A percentile compares a stretch with the other conserved stretches of the same genome.
Evolutionary conservation across 2,329 filamentous ascomycete genomes (phyloP).

Genomic region (Phoma sp.): DNA sequence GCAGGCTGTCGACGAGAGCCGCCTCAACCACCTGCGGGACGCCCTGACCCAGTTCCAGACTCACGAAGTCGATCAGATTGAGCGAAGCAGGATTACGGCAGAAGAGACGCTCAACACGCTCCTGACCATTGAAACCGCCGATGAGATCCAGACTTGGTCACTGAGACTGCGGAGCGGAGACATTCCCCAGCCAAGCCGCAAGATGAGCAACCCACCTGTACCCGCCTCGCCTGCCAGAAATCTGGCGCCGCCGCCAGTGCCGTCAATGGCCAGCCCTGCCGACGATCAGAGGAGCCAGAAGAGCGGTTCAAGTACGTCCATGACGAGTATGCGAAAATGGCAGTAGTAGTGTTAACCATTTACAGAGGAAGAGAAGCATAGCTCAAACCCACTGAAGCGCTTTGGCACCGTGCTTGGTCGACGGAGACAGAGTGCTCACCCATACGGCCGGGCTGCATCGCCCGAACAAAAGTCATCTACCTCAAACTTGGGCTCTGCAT

Average conservation of each 20-base stretch:
- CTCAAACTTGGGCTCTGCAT: conserved; percentile 61
- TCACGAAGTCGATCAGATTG: conserved; percentile 85
- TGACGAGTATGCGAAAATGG: too few relatives aligned
- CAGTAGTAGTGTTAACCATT: conserved; percentile 13
- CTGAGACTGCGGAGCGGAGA: conserved; percentile 51
- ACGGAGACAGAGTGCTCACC: conserved; percentile 47
- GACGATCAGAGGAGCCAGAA: conserved; percentile 64
- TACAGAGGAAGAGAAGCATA: conserved; percentile 45
- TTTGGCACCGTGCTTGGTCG: conserved; percentile 50
- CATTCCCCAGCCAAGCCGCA: conserved; percentile 37
- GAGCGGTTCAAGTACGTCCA: conserved; percentile 42
- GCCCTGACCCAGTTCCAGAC: conserved; percentile 91
- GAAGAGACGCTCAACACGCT: conserved; percentile 82
- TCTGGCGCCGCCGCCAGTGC: conserved; percentile 42
- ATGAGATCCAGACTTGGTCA: conserved; percentile 81
- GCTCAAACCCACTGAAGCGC: conserved; percentile 47
- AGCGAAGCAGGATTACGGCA: conserved; percentile 74
- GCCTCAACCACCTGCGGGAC: conserved; percentile 88
- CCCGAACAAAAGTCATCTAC: conserved; percentile 59
- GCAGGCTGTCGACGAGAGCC: conserved; percentile 86
- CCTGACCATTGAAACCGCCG: conserved; percentile 83
- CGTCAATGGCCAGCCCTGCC: conserved; percentile 42
- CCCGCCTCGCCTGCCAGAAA: conserved; percentile 39
- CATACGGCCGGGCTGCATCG: conserved; percentile 48
- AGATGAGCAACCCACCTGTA: conserved; percentile 36